Conservation (phyloP, 2,329 filamentous ascomycete species). For the Aspergillus neoniger region DNA sequence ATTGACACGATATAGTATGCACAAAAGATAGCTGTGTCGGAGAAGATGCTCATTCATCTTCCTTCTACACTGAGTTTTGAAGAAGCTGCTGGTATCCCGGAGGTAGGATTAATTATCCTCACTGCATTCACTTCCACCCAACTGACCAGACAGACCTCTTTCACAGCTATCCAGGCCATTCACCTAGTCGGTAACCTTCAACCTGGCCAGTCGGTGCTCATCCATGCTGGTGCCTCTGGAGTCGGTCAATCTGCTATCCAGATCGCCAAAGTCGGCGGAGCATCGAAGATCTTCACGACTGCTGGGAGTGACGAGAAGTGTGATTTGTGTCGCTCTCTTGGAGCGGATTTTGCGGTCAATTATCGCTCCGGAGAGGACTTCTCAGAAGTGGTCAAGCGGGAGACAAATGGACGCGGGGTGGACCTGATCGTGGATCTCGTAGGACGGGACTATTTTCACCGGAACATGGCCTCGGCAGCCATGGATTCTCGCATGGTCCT, state of each 20-base stretch:
- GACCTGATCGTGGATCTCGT: background rate
- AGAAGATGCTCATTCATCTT: constrained; percentile 80
- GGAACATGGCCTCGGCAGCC: background rate
- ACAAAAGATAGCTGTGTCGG: constrained; percentile 75
- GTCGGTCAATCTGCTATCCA: background rate
- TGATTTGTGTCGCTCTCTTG: background rate
- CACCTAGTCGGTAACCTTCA: background rate
- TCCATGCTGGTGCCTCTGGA: background rate
- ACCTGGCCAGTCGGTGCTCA: background rate
- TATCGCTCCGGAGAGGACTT: background rate
- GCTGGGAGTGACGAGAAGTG: background rate
- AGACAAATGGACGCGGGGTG: background rate
- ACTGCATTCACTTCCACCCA: background rate
- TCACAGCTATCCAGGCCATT: background rate
- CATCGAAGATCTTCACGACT: background rate
- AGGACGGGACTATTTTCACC: background rate
- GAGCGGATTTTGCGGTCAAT: background rate
- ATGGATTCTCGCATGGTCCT: background rate
- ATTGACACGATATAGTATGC: constrained; percentile 62
- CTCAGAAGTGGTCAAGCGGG: background rate
- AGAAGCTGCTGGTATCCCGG: constrained; percentile 38
- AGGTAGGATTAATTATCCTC: background rate
- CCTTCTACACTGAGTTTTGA: constrained; percentile 52
- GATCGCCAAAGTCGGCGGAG: background rate
- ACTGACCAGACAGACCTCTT: background rate